Evolutionary conservation across 2,329 filamentous ascomycete species (phyloP).

Genomic region (Leptographium radiaticola): DNA sequence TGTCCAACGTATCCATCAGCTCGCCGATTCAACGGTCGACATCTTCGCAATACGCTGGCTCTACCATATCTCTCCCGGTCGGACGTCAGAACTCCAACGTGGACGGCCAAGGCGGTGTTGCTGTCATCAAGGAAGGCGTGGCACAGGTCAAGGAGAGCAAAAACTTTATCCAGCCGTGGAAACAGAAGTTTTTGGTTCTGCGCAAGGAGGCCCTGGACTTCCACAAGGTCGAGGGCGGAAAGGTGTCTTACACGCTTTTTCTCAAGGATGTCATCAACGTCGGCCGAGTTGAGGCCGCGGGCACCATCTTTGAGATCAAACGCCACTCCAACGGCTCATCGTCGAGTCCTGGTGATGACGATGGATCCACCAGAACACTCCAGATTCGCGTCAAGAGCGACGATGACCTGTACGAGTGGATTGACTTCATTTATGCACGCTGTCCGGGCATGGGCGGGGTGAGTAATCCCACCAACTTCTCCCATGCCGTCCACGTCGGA

Average conservation of each 20-base stretch:
- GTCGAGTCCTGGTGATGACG: constrained; percentile 62
- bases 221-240: constrained; percentile 79
- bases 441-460: constrained; percentile 97
- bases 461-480: constrained; percentile 97
- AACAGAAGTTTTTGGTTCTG: constrained; percentile 81
- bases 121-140: constrained; percentile 69
- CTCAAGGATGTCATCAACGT: constrained; percentile 84
- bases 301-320: constrained; percentile 89
- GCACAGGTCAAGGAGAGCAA: constrained; percentile 84
- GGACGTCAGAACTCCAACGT: constrained; percentile 46
- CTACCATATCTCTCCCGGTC: constrained; percentile 60
- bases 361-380: constrained; percentile 68
- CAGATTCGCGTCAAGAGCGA: constrained; percentile 92
- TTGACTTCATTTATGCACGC: constrained; percentile 92
- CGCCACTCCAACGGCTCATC: constrained; percentile 56
- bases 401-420: constrained; percentile 97
- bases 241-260: constrained; percentile 73
- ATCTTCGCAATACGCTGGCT: constrained; percentile 51
- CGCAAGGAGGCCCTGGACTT: constrained; percentile 91
- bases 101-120: constrained; percentile 53
- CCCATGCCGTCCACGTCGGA: constrained; percentile 90
- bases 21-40: constrained; percentile 55
- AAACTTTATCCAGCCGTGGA: constrained; percentile 75
- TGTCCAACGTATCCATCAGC: constrained; percentile 60
- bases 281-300: constrained; percentile 78